Evolutionary conservation across 306 rosid species (phyloP), one percentile per base, ranked within the genome.

Genomic region (Vigna unguiculata): DNA sequence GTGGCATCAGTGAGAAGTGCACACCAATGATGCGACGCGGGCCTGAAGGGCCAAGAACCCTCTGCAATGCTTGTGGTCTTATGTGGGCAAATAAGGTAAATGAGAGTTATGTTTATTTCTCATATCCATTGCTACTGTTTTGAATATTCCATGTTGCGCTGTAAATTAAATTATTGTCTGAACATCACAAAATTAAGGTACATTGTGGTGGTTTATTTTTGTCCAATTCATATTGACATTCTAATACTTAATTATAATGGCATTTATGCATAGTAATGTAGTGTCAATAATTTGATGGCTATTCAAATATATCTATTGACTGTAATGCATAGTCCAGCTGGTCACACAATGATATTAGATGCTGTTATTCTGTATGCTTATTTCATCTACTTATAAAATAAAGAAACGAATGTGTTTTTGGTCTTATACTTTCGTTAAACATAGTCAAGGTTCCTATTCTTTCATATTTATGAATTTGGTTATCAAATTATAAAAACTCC

Each of bases 11-110:
- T 66, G 91, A 87, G 84, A 91, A 89, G 78, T 76, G 79, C 74
- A 91, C 96, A 7, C 96, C 93, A 59, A 88, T 88, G 91, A 91
- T 91, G 96, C 85, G 96, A 32, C 93, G 91, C 19, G 96, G 96
- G 75, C 96, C 96, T 61, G 90, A 88, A 80, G 96, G 96, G 65
- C 96, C 96, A 65, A 88, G 93, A 79, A 88, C 93, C 66, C 93
- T 90, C 65, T 90, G 96, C 90, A 88, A 88, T 57, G 96, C 96
- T 78, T 91, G 96, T 63, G 96, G 96, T 68, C 93, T 91, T 16
- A 89, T 87, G 90, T 91, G 96, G 96, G 96, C 96, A 83, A 91
- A 89, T 78, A 91, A 89, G 96, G 96, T 91, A 74, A 75, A 81
- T 63, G 43, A 49, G 71, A 63, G 2, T 63, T 57, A 51, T 81